Base-by-base conservation (phyloP, 108 stramenopile genomes). In the Aurantiochytrium sp. region DNA sequence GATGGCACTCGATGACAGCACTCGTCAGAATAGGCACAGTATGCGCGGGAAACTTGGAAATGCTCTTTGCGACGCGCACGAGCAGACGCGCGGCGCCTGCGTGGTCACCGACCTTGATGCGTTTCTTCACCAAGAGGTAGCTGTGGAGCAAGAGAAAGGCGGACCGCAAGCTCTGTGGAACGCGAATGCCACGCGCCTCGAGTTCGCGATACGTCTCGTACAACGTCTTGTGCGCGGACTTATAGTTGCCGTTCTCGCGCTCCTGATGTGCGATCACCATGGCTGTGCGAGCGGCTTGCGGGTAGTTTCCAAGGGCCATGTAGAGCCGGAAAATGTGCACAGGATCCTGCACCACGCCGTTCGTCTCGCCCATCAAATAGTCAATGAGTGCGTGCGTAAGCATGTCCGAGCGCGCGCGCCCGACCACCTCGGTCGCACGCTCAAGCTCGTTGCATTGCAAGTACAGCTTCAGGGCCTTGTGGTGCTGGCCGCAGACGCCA, bases 331-430 rank as follows among this genome's bases (percentile, higher is more conserved):
- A 94, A 23, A 95, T 93, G 89, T 94, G 94, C 57, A 91, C 76
- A 8, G 91, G 92, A 89, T 95, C 95, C 69, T 95, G 94, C n/a
- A 91, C 92, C 60, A 94, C 90, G 5, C 95, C 94, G 59, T 93
- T 94, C 23, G 90, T 91, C 51, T 95, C 94, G 25, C 94, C 94
- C 88, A 93, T 93, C 42, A 95, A 71, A 60, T 93, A 93, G 90
- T 94, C 94, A 58, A 94, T 93, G 14, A 95, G 88, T 44, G 91
- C 83, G 83, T 94, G 91, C 18, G 93, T 95, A 45, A 95, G 91
- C 59, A 72, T 55, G 89, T 95, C 94, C 45, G 88, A 72, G 35
- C 90, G 87, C 4, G 93, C 93, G 44, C 88, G 92, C 5, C 94
- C 94, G 55, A 95, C 94, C 14, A 95, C 92, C 16, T 89, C 94